phyloP scores from a whole-genome alignment of 768 basidiomycete species.

The Trametes coccinea region DNA sequence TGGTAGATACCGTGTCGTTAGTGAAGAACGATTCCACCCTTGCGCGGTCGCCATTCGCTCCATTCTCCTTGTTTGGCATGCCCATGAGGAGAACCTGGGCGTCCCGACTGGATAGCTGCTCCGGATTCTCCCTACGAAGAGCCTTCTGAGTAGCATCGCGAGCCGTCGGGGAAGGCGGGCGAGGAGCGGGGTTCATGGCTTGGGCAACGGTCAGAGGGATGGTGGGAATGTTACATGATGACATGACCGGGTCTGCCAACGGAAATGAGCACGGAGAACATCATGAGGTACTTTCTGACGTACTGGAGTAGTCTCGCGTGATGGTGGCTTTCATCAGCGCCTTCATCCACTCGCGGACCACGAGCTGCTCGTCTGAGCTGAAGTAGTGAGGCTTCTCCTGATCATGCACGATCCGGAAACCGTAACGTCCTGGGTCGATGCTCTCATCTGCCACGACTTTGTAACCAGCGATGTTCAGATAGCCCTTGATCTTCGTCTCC shows the following conservation, averaged over 20 bases:
- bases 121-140: conserved; percentile 79
- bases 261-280: not conserved
- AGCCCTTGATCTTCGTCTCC: conserved; percentile 97
- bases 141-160: conserved; percentile 89
- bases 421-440: conserved; percentile 88
- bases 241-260: conserved; percentile 82
- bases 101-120: conserved; percentile 78
- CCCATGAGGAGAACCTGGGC: conserved; percentile 73
- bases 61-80: conserved; percentile 40
- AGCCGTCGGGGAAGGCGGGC: conserved; percentile 89
- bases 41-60: conserved; percentile 45
- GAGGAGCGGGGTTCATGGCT: conserved; percentile 93
- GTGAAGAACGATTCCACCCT: conserved; percentile 60
- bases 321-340: conserved; percentile 99
- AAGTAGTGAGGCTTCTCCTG: conserved; percentile 87
- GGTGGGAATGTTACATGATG: conserved; percentile 95
- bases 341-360: conserved; percentile 99
- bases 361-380: conserved; percentile 82
- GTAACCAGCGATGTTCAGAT: conserved; percentile 88
- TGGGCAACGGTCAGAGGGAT: conserved; percentile 94
- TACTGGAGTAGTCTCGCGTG: conserved; percentile 87
- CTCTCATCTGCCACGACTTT: conserved; percentile 93
- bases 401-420: conserved; percentile 92
- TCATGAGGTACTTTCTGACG: conserved; percentile 25
- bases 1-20: conserved; percentile 37